Base-by-base conservation (phyloP, 2,329 filamentous ascomycete species). In the Eutypa lata region DNA sequence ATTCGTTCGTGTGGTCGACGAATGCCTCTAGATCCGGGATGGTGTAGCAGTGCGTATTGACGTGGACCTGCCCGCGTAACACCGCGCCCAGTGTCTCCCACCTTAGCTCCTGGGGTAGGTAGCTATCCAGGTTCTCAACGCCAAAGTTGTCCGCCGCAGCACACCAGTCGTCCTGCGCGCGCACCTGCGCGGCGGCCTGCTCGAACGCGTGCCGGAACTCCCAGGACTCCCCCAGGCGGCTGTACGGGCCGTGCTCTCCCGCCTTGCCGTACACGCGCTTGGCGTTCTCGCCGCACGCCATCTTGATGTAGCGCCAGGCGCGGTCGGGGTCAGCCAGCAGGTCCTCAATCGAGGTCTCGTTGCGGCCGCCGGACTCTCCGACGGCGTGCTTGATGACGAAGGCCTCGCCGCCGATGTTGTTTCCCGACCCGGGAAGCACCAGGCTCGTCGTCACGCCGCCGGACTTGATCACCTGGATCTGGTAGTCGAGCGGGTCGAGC, bases 11-110 rank as follows among this genome's bases (percentile, higher is more conserved):
- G 63, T 88, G 84, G 54, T 86, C 79, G 3, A 89, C 79, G 65
- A 89, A 87, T 31, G 83, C 82, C 67, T 89, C 86, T 7, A 89
- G 72, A 60, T 89, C 87, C 1, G 84, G 78, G 1, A 87, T 76
- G 0, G 84, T 88, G 66, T 89, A 90, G 70, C 87, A 89, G 60
- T 90, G 87, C 0, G 83, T 85, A 70, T 89, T 88, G 57, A 89
- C 76, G 54, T 84, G 79, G 6, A 89, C 83, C 58, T 89, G 83
- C 0, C 86, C 86, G 38, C 86, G 77, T 35, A 89, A 68, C 3
- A 83, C 82, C 0, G 84, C 87, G 7, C 75, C 74, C 2, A 88
- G 69, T 0, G 80, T 79, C 59, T 89, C 86, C 82, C 84, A 87
- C 47, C 78, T 67, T 18, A 89, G 72, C 21, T 86, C 79, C 60